phyloP scores from a whole-genome alignment of 2,329 filamentous ascomycete species.

The Ceratocystis lukuohia region DNA sequence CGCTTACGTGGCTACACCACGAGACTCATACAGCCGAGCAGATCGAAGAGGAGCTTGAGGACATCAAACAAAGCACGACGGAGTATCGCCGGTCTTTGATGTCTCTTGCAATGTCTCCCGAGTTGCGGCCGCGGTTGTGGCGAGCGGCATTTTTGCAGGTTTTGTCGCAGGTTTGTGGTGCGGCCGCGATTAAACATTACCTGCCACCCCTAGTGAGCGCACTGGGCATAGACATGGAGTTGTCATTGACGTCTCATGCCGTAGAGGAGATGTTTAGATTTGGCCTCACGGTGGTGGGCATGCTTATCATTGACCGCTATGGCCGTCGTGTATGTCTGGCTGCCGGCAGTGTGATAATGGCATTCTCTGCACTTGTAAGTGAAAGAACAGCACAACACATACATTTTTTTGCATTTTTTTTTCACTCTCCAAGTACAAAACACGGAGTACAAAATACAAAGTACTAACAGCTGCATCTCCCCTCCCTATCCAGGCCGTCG shows the following conservation, averaged over 20 bases:
- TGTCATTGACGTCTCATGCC: conserved; percentile 40
- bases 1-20: conserved; percentile 38
- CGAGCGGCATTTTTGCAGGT: conserved; percentile 44
- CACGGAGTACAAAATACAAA: neutral
- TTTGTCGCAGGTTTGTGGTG: conserved; percentile 47
- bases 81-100: conserved; percentile 25
- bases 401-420: neutral
- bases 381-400: conserved; percentile 30
- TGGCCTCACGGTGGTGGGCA: conserved; percentile 41
- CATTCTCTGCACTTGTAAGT: conserved; percentile 38
- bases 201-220: conserved; percentile 40
- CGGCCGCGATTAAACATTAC: conserved; percentile 48
- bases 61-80: conserved; percentile 32
- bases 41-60: conserved; percentile 32
- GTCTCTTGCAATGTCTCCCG: conserved; percentile 33
- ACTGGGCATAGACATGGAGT: conserved; percentile 35
- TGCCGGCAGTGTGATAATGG: conserved; percentile 39
- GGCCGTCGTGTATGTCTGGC: conserved; percentile 38
- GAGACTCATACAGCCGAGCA: conserved; percentile 28
- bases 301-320: conserved; percentile 41
- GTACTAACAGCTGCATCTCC: conserved; percentile 19
- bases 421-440: too few species aligned
- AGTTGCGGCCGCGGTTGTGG: conserved; percentile 42
- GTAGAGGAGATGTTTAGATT: conserved; percentile 46
- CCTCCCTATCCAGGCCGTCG: conserved; percentile 32